Percentiles rank a stretch among this genome's conserved stretches.
These are phyloP conservation scores for Dalechampia spathulata DNA, from an alignment of 441 rosid species.

Conservation along the genomic window DNA sequence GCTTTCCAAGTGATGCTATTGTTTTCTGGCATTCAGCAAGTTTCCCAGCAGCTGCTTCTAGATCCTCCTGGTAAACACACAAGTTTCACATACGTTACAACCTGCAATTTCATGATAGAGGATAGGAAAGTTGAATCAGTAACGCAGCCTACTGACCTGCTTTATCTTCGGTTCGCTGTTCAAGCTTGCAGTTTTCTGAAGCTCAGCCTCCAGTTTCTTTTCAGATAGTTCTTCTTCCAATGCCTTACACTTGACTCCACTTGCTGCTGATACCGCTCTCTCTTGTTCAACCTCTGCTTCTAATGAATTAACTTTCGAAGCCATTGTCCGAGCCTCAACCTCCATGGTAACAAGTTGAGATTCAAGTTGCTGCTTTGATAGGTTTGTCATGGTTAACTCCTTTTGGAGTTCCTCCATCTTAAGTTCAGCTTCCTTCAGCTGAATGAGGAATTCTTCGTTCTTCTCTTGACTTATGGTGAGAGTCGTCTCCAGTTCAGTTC, in stretches of 20 bases:
- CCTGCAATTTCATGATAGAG: not conserved
- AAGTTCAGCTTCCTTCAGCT: constrained; percentile 38
- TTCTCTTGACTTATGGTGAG: constrained; percentile 36
- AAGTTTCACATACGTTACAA: not conserved
- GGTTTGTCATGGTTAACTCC: constrained; percentile 40
- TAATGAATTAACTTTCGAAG: constrained; percentile 40
- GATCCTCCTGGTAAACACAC: constrained; percentile 49
- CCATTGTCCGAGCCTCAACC: constrained; percentile 38
- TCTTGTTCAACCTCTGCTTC: constrained; percentile 52
- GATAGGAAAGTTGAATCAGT: not conserved
- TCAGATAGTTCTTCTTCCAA: constrained; percentile 61
- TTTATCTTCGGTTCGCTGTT: constrained; percentile 55
- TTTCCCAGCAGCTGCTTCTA: constrained; percentile 67
- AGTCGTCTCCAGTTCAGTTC: constrained; percentile 47
- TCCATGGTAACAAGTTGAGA: constrained; percentile 40
- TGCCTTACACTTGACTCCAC: constrained; percentile 40
- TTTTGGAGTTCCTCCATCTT: constrained; percentile 45
- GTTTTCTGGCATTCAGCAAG: constrained; percentile 89
- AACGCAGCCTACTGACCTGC: constrained; percentile 37
- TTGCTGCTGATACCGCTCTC: constrained; percentile 37
- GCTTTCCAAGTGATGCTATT: constrained; percentile 75
- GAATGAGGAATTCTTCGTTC: constrained; percentile 40
- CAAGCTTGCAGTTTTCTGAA: constrained; percentile 31
- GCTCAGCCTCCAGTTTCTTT: constrained; percentile 40
- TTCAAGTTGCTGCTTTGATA: constrained; percentile 46